Percentiles rank a stretch among this genome's conserved stretches.
Evolutionary conservation across 2,329 filamentous ascomycete genomes (phyloP).

Genomic region (Intubia oerlemansii): DNA sequence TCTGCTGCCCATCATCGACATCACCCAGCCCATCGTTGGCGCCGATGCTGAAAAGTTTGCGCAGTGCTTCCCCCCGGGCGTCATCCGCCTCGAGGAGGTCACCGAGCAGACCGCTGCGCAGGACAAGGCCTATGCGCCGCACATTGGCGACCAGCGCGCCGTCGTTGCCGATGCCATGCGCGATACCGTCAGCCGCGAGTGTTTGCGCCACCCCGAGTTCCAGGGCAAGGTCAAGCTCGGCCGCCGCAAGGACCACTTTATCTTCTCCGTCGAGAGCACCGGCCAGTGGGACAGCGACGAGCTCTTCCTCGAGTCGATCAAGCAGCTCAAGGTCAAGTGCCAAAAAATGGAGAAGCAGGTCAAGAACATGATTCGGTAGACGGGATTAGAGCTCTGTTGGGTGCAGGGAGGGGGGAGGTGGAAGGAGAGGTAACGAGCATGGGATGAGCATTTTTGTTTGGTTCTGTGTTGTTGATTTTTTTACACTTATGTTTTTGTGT

Average conservation of each 20-base stretch:
- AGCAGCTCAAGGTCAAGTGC: slow-evolving; percentile 71
- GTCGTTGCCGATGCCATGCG: slow-evolving; percentile 77
- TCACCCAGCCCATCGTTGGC: slow-evolving; percentile 65
- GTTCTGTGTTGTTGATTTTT: background rate
- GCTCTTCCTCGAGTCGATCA: slow-evolving; percentile 77
- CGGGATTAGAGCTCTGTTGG: no score
- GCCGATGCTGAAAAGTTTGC: slow-evolving; percentile 76
- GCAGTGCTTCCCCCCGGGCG: slow-evolving; percentile 71
- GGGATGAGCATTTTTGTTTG: no score
- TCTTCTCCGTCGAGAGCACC: slow-evolving; percentile 85
- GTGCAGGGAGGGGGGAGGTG: background rate
- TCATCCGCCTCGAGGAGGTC: slow-evolving; percentile 60
- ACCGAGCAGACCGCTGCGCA: slow-evolving; percentile 41
- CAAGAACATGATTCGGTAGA: slow-evolving; percentile 36
- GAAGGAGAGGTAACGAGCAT: background rate
- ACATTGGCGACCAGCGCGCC: slow-evolving; percentile 65
- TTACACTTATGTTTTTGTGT: slow-evolving; percentile 1
- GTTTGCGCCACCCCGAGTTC: slow-evolving; percentile 78
- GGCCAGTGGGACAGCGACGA: slow-evolving; percentile 90
- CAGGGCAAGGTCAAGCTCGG: slow-evolving; percentile 89
- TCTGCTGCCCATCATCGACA: slow-evolving; percentile 71
- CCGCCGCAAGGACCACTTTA: slow-evolving; percentile 82
- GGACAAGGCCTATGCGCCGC: slow-evolving; percentile 47
- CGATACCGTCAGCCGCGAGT: slow-evolving; percentile 89
- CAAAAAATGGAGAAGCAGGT: slow-evolving; percentile 50